Base-by-base conservation (phyloP, 2,329 filamentous ascomycete species). In the Diaporthe ilicicola region DNA sequence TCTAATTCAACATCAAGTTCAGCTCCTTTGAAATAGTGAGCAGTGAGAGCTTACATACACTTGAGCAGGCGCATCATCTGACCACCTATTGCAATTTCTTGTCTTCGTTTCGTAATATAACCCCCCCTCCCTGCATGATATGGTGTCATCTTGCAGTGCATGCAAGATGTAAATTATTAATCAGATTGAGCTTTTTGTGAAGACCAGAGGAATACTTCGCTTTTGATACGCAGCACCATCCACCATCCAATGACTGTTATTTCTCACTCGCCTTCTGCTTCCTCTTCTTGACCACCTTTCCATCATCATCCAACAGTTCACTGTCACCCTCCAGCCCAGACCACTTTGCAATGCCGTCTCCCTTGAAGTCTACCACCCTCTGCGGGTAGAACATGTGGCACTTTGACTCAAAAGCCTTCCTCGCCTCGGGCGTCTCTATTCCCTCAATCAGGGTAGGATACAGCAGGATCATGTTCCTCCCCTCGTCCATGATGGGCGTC, bases 401-500 rank as follows among this genome's bases (percentile, higher is more conserved):
- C 86, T 86, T 85, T 2, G 89, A 87, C 76, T 90, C 88, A 75
- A 95, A 96, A 2, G 87, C 86, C 71, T 87, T 84, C 76, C 87
- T 88, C 66, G 90, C 88, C 75, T 88, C 82, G 10, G 87, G 80
- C 8, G 82, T 85, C 68, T 83, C 81, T 29, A 93, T 89, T 67
- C 89, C 85, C 55, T 93, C 85, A 71, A 97, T 88, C 70, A 95
- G 84, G 1, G 88, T 90, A 0, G 94, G 94, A 77, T 96, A 97
- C 32, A 97, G 78, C 69, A 97, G 81, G 42, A 94, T 91, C 90
- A 96, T 94, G 77, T 94, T 95, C 19, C 94, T 82, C 0, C 94
- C 94, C 80, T 97, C 94, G 77, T 97, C 94, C 93, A 97, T 94
- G 77, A 97, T 94, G 6, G 92, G 92, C 6, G 89, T 89, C 53